phyloP scores from a whole-genome alignment of 2,329 filamentous ascomycete genomes.

The Paraphaeosphaeria minitans region DNA sequence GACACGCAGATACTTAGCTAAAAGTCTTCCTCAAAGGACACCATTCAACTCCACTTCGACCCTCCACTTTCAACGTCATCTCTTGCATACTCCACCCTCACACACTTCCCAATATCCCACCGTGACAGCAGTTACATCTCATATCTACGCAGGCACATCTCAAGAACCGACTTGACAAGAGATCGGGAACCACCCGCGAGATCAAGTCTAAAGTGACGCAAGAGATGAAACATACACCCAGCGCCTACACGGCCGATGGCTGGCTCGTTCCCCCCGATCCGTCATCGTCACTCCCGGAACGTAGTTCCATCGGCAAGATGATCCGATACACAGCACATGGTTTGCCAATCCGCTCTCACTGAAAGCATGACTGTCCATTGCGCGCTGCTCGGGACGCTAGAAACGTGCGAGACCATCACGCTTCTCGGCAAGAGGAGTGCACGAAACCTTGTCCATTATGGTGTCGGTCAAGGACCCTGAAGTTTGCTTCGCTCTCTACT shows the following conservation, averaged over 20 bases:
- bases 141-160: conserved; percentile 6
- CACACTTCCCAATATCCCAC: neutral
- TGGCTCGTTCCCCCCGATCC: no score
- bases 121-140: neutral
- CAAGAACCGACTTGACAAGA: neutral
- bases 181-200: neutral
- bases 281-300: no score
- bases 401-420: neutral
- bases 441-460: neutral
- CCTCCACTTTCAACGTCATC: neutral
- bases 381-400: no score
- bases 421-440: neutral
- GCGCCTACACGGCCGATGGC: neutral
- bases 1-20: neutral
- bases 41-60: neutral
- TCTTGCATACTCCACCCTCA: neutral
- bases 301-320: no score
- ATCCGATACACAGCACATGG: no score
- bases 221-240: neutral
- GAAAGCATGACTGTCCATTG: no score
- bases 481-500: neutral
- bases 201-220: neutral
- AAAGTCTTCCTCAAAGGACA: neutral
- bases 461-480: neutral
- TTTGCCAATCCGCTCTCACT: no score